A percentile compares a stretch with the other conserved stretches of the same genome.
phyloP scores from a whole-genome alignment of 306 rosid genomes.

The Hylodesmum podocarpum region DNA sequence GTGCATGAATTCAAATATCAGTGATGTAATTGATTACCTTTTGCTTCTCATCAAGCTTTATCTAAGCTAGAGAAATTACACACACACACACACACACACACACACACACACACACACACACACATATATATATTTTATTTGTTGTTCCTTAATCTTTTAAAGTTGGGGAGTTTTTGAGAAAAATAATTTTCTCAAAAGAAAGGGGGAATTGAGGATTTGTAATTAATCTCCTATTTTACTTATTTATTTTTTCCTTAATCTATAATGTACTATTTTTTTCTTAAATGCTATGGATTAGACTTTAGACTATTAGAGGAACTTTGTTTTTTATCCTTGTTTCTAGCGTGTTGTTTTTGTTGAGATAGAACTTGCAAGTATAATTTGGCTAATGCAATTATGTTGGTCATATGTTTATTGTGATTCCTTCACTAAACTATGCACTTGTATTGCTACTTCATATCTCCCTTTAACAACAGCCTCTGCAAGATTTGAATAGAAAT shows the following conservation, averaged over 20 bases:
- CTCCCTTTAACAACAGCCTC: neutral
- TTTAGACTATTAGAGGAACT: no score
- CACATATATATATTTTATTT: neutral
- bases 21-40: slow-evolving; percentile 3
- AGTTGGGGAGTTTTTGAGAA: neutral
- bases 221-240: neutral
- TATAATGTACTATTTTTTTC: neutral
- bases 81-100: no score
- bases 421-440: neutral
- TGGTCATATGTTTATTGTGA: neutral
- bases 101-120: no score
- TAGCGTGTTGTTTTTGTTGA: neutral
- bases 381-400: neutral
- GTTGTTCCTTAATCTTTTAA: neutral
- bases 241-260: neutral
- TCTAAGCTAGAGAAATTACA: neutral
- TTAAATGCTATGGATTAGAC: no score
- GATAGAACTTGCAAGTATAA: neutral
- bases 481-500: neutral
- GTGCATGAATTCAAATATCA: slow-evolving; percentile 12
- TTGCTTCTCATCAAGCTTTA: slow-evolving; percentile 3
- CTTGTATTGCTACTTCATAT: neutral
- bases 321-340: neutral
- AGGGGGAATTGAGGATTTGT: slow-evolving; percentile 17
- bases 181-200: neutral